Evolutionary conservation across 352 stramenopile genomes (phyloP).

Genomic region (Peronospora destructor): DNA sequence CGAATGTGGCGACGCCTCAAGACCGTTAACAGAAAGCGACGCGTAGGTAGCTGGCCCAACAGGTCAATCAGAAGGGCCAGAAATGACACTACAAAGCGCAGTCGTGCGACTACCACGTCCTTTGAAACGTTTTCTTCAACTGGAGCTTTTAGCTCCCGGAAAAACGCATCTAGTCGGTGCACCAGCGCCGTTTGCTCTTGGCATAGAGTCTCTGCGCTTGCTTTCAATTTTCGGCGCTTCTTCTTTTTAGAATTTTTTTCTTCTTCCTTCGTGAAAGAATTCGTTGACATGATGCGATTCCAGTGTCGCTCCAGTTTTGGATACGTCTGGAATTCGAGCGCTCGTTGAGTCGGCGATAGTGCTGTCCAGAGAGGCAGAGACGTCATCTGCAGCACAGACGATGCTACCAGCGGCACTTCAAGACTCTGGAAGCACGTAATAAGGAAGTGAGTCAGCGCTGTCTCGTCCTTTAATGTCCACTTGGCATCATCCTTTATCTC

Average conservation of each 20-base stretch:
- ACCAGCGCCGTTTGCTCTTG: conserved; percentile 32
- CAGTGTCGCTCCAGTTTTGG: conserved; percentile 67
- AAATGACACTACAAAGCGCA: conserved; percentile 54
- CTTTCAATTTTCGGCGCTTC: conserved; percentile 36
- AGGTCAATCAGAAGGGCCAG: conserved; percentile 83
- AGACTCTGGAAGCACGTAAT: conserved; percentile 51
- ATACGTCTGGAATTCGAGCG: conserved; percentile 54
- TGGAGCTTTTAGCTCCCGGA: conserved; percentile 25
- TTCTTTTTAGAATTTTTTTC: conserved; percentile 18
- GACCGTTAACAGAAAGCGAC: conserved; percentile 73
- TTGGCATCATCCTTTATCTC: conserved; percentile 19
- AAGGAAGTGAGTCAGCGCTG: conserved; percentile 52
- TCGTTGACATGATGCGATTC: conserved; percentile 29
- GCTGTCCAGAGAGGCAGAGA: conserved; percentile 60
- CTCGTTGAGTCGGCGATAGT: conserved; percentile 49
- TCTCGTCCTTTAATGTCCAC: conserved; percentile 50
- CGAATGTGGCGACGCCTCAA: conserved; percentile 61
- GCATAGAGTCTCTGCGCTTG: conserved; percentile 1
- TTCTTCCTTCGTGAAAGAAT: conserved; percentile 8
- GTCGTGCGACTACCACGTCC: conserved; percentile 9
- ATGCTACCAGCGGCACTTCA: conserved; percentile 44
- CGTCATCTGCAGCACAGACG: conserved; percentile 48
- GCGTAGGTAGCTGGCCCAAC: conserved; percentile 83
- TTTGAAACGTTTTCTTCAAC: conserved; percentile 25
- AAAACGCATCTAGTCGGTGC: conserved; percentile 41